Base-by-base conservation (phyloP, 2,329 filamentous ascomycete genomes). In the Alternaria arbusti region DNA sequence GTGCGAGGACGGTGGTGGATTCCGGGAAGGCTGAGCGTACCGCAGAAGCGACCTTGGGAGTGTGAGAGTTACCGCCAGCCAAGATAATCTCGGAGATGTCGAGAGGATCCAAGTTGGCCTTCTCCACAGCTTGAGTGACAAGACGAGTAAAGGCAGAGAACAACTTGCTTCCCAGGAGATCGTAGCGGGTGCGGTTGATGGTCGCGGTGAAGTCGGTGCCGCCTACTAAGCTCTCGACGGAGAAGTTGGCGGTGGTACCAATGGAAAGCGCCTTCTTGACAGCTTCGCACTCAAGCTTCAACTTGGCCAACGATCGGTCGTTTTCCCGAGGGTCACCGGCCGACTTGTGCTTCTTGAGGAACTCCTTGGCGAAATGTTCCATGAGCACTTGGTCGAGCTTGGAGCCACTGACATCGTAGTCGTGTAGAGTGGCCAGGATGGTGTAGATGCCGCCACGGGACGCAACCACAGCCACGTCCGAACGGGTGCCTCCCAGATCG, bases 341-440 rank as follows among this genome's bases (percentile, higher is more conserved):
- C 3, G 88, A 88, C 84, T 90, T 91, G 87, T 98, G 89, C 87
- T 97, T 97, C 88, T 99, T 98, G 78, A 96, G 88, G 84, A 99
- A 99, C 83, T 99, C 96, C 87, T 99, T 99, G 73, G 95, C 92
- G 74, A 98, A 97, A 86, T 97, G 91, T 80, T 99, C 95, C 79
- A 97, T 92, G 63, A 99, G 87, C 54, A 95, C 91, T 80, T 96
- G 88, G 84, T 99, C 96, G 61, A 99, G 86, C 70, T 94, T 90
- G 36, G 89, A 86, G 76, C 96, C 96, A 60, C 92, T 90, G 71
- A 95, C 92, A 78, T 98, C 94, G 83, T 97, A 97, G 85, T 99
- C 96, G 84, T 98, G 96, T 28, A 91, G 89, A 12, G 95, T 97
- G 20, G 96, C 94, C 62, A 99, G 87, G 74, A 97, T 90, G 64